Base-by-base conservation (phyloP, 306 rosid genomes). In the Aeschynomene evenia region DNA sequence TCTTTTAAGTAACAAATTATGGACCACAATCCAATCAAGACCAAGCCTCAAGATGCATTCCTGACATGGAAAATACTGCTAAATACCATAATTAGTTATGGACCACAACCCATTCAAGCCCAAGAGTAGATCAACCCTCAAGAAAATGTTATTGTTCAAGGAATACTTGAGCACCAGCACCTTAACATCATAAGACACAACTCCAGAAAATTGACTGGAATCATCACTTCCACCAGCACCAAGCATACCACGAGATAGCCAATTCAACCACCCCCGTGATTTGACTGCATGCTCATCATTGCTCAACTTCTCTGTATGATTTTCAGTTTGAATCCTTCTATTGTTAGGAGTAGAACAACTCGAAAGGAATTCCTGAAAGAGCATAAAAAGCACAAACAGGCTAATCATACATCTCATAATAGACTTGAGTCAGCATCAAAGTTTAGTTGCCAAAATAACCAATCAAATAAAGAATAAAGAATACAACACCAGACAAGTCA, bases 211-310 rank as follows among this genome's bases (percentile, higher is more conserved):
- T 82, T 93, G 98, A 79, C 90, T 86, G 16, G 87, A 86, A 82
- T 90, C 97, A 73, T 90, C 97, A 61, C 97, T 93, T 77, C 97
- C 98, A 40, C 98, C 98, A 70, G 97, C 98, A 77, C 98, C 94
- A 51, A 93, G 96, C 97, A 93, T 88, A 76, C 98, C 98, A 75
- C 86, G 98, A 50, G 97, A 90, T 68, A 93, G 80, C 98, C 97
- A 90, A 81, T 90, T 88, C 83, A 93, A 71, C 98, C 98, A 93
- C 55, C 98, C 98, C 64, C 74, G 89, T 74, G 96, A 75, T 77
- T 84, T 90, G 3, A 88, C 88, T 2, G 59, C 26, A 46, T 80
- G 82, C 24, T 92, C 98, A 64, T 92, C 96, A 64, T 65, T 86
- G 63, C 57, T 63, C 45, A 82, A 69, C 75, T 77, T 89, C 73